These are phyloP conservation scores for Cryptococcus amylolentus DNA, from an alignment of 1,284 basidiomycete species.

Conservation along the genomic window DNA sequence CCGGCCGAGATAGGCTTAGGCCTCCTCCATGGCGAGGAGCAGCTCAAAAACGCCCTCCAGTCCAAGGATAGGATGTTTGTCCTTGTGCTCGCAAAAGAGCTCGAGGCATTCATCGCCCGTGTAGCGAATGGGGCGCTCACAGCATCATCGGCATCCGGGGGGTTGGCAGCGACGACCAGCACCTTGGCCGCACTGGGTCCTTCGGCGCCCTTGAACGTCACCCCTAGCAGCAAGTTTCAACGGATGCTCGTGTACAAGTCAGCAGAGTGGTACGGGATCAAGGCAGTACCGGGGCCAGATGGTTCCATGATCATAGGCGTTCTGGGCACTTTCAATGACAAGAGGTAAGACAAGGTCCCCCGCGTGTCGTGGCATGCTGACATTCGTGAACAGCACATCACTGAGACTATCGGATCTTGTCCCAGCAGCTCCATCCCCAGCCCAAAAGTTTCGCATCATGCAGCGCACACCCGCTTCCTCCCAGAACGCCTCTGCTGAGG, in stretches of 20 bases:
- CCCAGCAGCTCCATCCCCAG: conserved; percentile 20
- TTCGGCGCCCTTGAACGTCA: conserved; percentile 20
- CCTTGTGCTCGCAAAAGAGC: conserved; percentile 39
- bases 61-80: conserved; percentile 44
- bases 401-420: conserved; percentile 27
- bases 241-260: conserved; percentile 47
- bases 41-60: conserved; percentile 33
- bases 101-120: conserved; percentile 36
- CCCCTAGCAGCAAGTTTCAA: conserved; percentile 38
- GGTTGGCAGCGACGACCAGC: conserved; percentile 11
- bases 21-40: conserved; percentile 32
- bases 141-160: not conserved
- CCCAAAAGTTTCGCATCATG: conserved; percentile 44
- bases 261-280: conserved; percentile 46
- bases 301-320: conserved; percentile 36
- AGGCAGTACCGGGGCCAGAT: conserved; percentile 24
- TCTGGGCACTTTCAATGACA: conserved; percentile 26
- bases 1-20: conserved; percentile 39
- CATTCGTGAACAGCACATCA: conserved; percentile 10
- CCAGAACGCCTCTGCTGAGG: conserved; percentile 4
- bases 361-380: conserved; percentile 11
- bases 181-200: conserved; percentile 19
- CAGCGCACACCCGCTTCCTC: conserved; percentile 20
- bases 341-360: conserved; percentile 19
- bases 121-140: conserved; percentile 10